Conservation (phyloP, 2,329 filamentous ascomycete genomes). For the Dichotomopilus funicola region DNA sequence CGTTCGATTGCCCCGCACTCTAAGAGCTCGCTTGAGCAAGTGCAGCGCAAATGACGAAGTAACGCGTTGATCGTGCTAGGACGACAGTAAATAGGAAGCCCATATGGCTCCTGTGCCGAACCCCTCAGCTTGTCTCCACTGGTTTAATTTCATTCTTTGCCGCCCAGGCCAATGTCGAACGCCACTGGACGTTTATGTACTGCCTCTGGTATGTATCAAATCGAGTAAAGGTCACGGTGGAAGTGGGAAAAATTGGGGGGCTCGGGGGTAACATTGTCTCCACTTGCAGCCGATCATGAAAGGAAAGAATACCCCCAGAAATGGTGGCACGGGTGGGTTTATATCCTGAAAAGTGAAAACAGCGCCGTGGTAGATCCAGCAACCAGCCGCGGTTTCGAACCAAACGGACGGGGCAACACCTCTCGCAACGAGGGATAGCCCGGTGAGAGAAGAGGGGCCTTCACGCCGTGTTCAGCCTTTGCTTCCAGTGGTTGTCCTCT, state of each 20-base stretch:
- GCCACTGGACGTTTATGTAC: not conserved
- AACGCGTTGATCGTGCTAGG: constrained; percentile 23
- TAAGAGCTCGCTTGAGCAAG: constrained; percentile 8
- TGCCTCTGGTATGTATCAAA: not conserved
- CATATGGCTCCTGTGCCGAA: no score
- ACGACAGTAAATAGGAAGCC: not conserved
- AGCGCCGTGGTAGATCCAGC: not conserved
- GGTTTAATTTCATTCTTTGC: constrained; percentile 2
- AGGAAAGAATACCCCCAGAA: no score
- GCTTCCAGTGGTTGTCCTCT: no score
- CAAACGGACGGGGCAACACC: not conserved
- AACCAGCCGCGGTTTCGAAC: constrained; percentile 1
- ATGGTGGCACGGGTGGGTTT: no score
- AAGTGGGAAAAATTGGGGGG: not conserved
- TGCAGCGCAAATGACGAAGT: constrained; percentile 17
- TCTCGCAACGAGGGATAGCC: no score
- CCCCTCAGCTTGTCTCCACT: constrained; percentile 14
- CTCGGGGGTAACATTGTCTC: no score
- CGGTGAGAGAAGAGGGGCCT: no score
- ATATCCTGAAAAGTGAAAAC: no score
- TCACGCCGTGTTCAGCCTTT: no score
- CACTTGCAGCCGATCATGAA: no score
- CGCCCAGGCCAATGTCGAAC: not conserved
- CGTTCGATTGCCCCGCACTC: constrained; percentile 10
- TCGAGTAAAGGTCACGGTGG: constrained; percentile 7